Evolutionary conservation across 2,329 filamentous ascomycete genomes (phyloP).

Genomic region (Boeremia exigua): DNA sequence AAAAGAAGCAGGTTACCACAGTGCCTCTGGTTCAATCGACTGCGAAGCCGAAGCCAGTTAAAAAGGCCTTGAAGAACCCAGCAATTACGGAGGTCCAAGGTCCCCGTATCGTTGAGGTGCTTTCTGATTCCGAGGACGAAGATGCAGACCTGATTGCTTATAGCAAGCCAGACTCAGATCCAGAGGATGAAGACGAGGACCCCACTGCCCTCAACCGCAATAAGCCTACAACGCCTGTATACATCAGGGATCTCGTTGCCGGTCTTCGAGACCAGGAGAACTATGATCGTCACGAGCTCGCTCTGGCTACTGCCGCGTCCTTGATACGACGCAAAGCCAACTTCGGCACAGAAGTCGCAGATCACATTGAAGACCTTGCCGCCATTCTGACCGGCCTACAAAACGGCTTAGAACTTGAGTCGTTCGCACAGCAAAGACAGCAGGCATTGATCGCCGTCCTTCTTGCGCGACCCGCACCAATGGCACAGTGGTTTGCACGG

Average conservation of each 20-base stretch:
- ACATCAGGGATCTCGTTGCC: slow-evolving; percentile 81
- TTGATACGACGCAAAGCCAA: slow-evolving; percentile 87
- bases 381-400: slow-evolving; percentile 78
- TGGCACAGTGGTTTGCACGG: slow-evolving; percentile 83
- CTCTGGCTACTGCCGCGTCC: slow-evolving; percentile 74
- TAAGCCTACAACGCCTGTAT: slow-evolving; percentile 85
- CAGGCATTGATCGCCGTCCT: slow-evolving; percentile 84
- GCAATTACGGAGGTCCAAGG: slow-evolving; percentile 35
- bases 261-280: slow-evolving; percentile 82
- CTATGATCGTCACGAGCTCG: slow-evolving; percentile 83
- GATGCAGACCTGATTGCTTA: slow-evolving; percentile 76
- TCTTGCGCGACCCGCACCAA: slow-evolving; percentile 73
- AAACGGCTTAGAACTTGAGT: slow-evolving; percentile 77
- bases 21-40: background rate
- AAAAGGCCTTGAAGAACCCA: slow-evolving; percentile 17
- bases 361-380: slow-evolving; percentile 83
- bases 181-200: slow-evolving; percentile 92
- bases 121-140: slow-evolving; percentile 57
- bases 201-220: slow-evolving; percentile 83
- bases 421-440: slow-evolving; percentile 76
- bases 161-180: slow-evolving; percentile 84
- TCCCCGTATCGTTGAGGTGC: slow-evolving; percentile 58
- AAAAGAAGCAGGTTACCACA: background rate
- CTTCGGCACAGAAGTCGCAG: slow-evolving; percentile 85
- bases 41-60: slow-evolving; percentile 16